Conservation (phyloP, 1,139 yeast genomes). For the Suhomyces bokatorum region DNA sequence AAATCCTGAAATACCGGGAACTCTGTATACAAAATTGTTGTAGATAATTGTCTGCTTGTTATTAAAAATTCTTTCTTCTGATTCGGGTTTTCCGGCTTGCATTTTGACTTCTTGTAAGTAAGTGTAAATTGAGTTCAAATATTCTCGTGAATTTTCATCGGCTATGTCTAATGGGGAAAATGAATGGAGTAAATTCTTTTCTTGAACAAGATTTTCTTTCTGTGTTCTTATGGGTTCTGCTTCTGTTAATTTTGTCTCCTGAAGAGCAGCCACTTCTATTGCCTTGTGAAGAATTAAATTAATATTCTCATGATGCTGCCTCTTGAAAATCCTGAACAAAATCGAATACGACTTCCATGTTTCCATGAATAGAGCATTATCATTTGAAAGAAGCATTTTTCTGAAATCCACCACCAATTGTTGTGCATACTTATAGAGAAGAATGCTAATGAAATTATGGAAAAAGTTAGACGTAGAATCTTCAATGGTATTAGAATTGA, state of each 20-base stretch:
- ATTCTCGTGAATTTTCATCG: conserved; percentile 2
- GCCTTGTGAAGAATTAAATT: conserved; percentile 12
- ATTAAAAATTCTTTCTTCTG: background rate
- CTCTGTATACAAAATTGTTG: conserved; percentile 1
- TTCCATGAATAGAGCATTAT: conserved; percentile 1
- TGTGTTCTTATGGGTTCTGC: conserved; percentile 5
- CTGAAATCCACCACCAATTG: conserved; percentile 16
- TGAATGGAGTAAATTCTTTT: conserved; percentile 1
- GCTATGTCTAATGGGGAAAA: background rate
- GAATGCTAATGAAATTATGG: conserved; percentile 24
- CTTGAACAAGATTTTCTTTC: background rate
- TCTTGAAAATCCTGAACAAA: conserved; percentile 15
- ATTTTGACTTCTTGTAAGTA: background rate
- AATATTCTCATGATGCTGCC: conserved; percentile 13
- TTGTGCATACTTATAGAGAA: conserved; percentile 22
- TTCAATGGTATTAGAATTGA: conserved; percentile 24
- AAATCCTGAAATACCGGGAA: conserved; percentile 3
- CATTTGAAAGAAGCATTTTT: background rate
- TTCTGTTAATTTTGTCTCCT: conserved; percentile 5
- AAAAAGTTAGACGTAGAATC: conserved; percentile 9
- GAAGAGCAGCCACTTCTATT: conserved; percentile 8
- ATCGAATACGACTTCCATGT: conserved; percentile 13
- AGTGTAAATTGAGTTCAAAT: background rate
- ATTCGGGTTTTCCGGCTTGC: background rate
- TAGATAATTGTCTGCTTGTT: conserved; percentile 4